Evolutionary conservation across 208 protist genomes (phyloP).

Genomic region (Angomonas desouzai): DNA sequence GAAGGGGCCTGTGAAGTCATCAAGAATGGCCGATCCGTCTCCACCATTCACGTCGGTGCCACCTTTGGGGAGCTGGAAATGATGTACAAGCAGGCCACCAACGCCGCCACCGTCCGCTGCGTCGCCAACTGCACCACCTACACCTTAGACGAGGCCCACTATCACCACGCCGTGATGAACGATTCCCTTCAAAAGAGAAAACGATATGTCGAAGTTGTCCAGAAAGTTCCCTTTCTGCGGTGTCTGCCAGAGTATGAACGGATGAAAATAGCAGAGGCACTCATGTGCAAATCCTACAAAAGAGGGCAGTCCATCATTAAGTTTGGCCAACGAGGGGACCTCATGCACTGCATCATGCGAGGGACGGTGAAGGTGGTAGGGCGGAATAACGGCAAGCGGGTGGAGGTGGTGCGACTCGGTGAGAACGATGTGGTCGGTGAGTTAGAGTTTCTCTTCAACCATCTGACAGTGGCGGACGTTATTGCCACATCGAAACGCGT

Average conservation of each 20-base stretch:
- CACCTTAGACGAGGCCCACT: constrained; percentile 77
- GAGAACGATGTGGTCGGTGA: constrained; percentile 82
- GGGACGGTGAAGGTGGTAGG: constrained; percentile 79
- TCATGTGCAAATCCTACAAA: constrained; percentile 54
- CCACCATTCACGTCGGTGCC: constrained; percentile 44
- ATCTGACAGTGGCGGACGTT: constrained; percentile 84
- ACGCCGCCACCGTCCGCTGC: constrained; percentile 74
- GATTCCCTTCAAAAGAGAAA: constrained; percentile 62
- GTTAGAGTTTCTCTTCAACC: constrained; percentile 87
- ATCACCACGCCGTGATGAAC: constrained; percentile 73
- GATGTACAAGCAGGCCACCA: constrained; percentile 83
- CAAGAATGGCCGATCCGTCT: constrained; percentile 67
- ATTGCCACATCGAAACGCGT: constrained; percentile 49
- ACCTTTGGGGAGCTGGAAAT: constrained; percentile 85
- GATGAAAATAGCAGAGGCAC: constrained; percentile 83
- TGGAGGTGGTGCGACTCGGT: constrained; percentile 63
- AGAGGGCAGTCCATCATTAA: constrained; percentile 69
- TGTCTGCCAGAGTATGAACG: constrained; percentile 81
- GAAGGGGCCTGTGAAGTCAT: constrained; percentile 82
- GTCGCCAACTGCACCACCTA: constrained; percentile 75
- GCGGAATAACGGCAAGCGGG: constrained; percentile 44
- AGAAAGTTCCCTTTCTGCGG: constrained; percentile 65
- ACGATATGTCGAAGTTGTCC: constrained; percentile 61
- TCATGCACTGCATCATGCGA: constrained; percentile 78
- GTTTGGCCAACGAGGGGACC: constrained; percentile 57